Conservation (phyloP, 768 basidiomycete genomes). For the Cystobasidium tubakii region DNA sequence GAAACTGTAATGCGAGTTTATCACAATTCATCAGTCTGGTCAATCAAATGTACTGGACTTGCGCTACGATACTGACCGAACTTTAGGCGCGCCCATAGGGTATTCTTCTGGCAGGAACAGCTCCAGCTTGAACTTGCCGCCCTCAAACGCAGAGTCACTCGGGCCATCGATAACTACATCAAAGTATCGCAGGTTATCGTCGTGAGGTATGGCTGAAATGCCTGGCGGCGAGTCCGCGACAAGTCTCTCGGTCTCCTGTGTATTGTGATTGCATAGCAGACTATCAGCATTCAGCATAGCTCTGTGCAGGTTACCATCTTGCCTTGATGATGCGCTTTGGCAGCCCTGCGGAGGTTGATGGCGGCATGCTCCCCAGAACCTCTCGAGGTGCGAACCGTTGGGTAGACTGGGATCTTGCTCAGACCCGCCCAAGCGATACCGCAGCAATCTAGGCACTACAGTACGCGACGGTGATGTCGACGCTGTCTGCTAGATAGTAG, state of each 20-base stretch:
- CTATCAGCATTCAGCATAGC: not conserved
- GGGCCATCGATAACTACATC: conserved; percentile 96
- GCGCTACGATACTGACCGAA: conserved; percentile 83
- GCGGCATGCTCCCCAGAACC: not conserved
- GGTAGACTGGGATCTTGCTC: not conserved
- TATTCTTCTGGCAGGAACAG: conserved; percentile 98
- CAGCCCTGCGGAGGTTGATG: conserved; percentile 30
- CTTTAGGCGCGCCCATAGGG: conserved; percentile 98
- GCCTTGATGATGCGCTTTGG: conserved; percentile 47
- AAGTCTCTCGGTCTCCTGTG: conserved; percentile 98
- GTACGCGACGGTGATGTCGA: not conserved
- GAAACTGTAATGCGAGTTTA: conserved; percentile 35
- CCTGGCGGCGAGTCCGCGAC: conserved; percentile 95
- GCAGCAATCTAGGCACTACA: not conserved
- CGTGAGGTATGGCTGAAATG: conserved; percentile 88
- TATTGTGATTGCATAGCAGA: too few species aligned
- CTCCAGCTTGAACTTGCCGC: conserved; percentile 89
- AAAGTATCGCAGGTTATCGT: conserved; percentile 96
- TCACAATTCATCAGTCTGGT: not conserved
- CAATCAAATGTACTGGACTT: not conserved
- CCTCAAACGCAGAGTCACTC: conserved; percentile 82
- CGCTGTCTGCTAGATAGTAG: not conserved
- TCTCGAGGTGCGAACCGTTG: not conserved
- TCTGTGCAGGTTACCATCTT: not conserved
- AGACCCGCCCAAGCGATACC: not conserved